Base-by-base conservation (phyloP, 805 yeast genomes). In the Wickerhamiella musiphila region DNA sequence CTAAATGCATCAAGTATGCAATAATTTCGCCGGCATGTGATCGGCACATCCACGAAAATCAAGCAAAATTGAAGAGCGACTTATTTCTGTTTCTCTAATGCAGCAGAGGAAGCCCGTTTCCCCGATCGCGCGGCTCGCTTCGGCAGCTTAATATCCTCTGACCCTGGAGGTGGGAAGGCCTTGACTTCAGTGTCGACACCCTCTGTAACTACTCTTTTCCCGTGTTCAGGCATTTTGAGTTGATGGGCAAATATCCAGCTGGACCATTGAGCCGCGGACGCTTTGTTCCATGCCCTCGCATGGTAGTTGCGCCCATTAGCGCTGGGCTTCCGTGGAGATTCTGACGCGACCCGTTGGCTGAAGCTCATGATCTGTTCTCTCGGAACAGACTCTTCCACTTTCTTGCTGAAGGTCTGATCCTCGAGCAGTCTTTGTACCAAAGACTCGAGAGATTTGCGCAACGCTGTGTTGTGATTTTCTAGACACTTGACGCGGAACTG, bases 401-500 rank as follows among this genome's bases (percentile, higher is more conserved):
- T 40, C 17, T 31, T 35, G 23, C 44, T 45, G 36, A 53, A 53
- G 27, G 44, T 47, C 23, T 39, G 29, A 33, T 46, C 47, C 31
- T 49, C 56, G 12, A 54, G 45, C 31, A 54, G 46, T 6, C 58
- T 48, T 25, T 43, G 42, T 4, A 54, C 56, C 12, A 54, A 46
- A 9, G 53, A 40, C 37, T 54, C 57, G 20, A 53, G 41, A 9
- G 55, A 46, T 14, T 37, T 32, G 21, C 42, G 44, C 18, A 54
- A 47, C 10, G 57, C 57, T 14, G 32, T 31, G 42, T 52, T 52
- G 36, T 53, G 45, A 36, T 51, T 48, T 9, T 35, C 38, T 12
- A 51, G 44, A 7, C 53, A 36, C 28, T 34, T 35, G 28, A 38
- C 37, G 34, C 51, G 51, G 31, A 52, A 53, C 32, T 42, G 35